Percentiles rank a stretch among this genome's conserved stretches.
Conservation (phyloP, 129 eudicot species). For the Scalesia atractyloides region DNA sequence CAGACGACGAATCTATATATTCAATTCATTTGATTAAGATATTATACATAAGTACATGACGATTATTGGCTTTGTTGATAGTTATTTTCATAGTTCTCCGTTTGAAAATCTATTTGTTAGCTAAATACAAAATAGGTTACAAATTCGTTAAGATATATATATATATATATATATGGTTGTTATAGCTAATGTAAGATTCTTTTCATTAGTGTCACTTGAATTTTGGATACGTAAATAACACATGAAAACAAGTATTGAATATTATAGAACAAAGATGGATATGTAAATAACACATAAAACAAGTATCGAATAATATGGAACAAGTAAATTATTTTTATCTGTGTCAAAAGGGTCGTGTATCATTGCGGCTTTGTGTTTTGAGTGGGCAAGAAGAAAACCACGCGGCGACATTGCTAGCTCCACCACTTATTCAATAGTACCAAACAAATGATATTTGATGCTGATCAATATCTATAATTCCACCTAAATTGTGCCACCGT, state of each 20-base stretch:
- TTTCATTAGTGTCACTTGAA: neutral
- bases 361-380: neutral
- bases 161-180: neutral
- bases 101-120: neutral
- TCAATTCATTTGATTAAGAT: too few relatives aligned
- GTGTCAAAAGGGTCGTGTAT: neutral
- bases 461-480: too few relatives aligned
- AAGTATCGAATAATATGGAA: neutral
- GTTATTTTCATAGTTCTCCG: neutral
- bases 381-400: neutral
- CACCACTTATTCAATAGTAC: too few relatives aligned
- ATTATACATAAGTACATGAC: too few relatives aligned
- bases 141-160: neutral
- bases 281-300: neutral
- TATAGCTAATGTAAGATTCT: neutral
- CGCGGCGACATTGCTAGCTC: too few relatives aligned
- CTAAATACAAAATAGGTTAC: neutral
- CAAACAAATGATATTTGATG: too few relatives aligned
- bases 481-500: too few relatives aligned
- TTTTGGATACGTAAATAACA: neutral
- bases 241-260: neutral
- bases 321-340: neutral
- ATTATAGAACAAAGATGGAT: neutral
- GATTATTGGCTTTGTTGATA: too few relatives aligned
- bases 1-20: too few relatives aligned